Evolutionary conservation across 2,329 filamentous ascomycete species (phyloP).

Genomic region (Aaosphaeria arxii): DNA sequence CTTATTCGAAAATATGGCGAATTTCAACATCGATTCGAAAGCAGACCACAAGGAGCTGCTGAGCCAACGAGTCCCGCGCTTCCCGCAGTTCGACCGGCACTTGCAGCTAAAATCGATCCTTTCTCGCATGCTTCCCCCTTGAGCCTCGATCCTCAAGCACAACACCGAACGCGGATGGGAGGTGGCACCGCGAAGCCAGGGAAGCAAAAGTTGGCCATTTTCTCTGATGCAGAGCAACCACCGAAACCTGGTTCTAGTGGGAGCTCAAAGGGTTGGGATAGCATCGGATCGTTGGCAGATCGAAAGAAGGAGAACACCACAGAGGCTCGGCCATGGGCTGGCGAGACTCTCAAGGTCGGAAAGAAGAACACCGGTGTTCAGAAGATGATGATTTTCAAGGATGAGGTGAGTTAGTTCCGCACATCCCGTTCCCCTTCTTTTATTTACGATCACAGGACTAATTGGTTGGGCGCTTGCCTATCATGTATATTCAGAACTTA

Average conservation of each 20-base stretch:
- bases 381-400: slow-evolving; percentile 93
- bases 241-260: slow-evolving; percentile 54
- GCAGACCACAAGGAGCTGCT: slow-evolving; percentile 56
- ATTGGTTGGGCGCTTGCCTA: slow-evolving; percentile 56
- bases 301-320: slow-evolving; percentile 91
- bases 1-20: slow-evolving; percentile 87
- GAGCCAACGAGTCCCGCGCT: slow-evolving; percentile 85
- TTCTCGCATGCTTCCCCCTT: slow-evolving; percentile 55
- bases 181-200: slow-evolving; percentile 57
- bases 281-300: slow-evolving; percentile 79
- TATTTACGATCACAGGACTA: slow-evolving; percentile 71
- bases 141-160: slow-evolving; percentile 65
- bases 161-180: slow-evolving; percentile 42
- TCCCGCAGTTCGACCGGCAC: slow-evolving; percentile 74
- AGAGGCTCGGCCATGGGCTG: slow-evolving; percentile 85
- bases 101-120: slow-evolving; percentile 83
- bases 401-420: slow-evolving; percentile 71
- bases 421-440: slow-evolving; percentile 33
- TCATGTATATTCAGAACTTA: slow-evolving; percentile 52
- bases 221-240: slow-evolving; percentile 69
- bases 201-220: slow-evolving; percentile 84
- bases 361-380: slow-evolving; percentile 73
- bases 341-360: slow-evolving; percentile 83
- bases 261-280: slow-evolving; percentile 80
- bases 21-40: slow-evolving; percentile 77